phyloP scores from a whole-genome alignment of 2,329 filamentous ascomycete genomes.

The Fusarium penzigii region DNA sequence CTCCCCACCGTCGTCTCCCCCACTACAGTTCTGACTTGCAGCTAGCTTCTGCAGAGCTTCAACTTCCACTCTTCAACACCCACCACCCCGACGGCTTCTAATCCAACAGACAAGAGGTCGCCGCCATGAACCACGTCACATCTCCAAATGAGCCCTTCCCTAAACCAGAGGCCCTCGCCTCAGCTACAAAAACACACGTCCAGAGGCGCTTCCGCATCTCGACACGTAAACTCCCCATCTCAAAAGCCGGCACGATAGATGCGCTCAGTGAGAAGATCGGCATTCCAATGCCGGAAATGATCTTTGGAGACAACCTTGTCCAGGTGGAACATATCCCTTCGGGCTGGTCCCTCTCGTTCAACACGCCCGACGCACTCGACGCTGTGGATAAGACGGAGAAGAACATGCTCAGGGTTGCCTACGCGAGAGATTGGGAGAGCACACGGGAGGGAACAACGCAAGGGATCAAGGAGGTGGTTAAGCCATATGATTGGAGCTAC shows the following conservation, averaged over 20 bases:
- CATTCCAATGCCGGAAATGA: slow-evolving; percentile 96
- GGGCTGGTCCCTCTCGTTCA: slow-evolving; percentile 81
- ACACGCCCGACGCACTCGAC: slow-evolving; percentile 84
- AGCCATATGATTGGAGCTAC: slow-evolving; percentile 98
- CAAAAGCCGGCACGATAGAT: slow-evolving; percentile 88
- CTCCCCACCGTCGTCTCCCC: not conserved
- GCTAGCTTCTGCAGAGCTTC: not conserved
- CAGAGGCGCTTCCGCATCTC: slow-evolving; percentile 73
- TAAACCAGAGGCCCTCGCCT: slow-evolving; percentile 47
- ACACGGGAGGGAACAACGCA: slow-evolving; percentile 74
- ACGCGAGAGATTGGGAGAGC: slow-evolving; percentile 81
- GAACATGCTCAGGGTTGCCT: slow-evolving; percentile 89
- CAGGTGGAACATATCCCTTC: slow-evolving; percentile 70
- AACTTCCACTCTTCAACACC: not conserved
- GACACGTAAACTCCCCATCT: slow-evolving; percentile 89
- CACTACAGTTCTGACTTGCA: not conserved
- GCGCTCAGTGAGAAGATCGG: slow-evolving; percentile 75
- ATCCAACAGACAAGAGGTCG: too few relatives aligned
- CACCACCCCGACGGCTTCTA: too few relatives aligned
- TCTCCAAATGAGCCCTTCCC: slow-evolving; percentile 57
- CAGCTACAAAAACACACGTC: slow-evolving; percentile 56
- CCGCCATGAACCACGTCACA: slow-evolving; percentile 40
- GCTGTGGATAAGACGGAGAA: slow-evolving; percentile 90
- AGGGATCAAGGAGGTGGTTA: slow-evolving; percentile 89
- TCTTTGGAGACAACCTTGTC: slow-evolving; percentile 93